A percentile compares a stretch with the other conserved stretches of the same genome.
These are phyloP conservation scores for Aspergillus wentii DNA, from an alignment of 495 filamentous ascomycete genomes.

Conservation along the genomic window DNA sequence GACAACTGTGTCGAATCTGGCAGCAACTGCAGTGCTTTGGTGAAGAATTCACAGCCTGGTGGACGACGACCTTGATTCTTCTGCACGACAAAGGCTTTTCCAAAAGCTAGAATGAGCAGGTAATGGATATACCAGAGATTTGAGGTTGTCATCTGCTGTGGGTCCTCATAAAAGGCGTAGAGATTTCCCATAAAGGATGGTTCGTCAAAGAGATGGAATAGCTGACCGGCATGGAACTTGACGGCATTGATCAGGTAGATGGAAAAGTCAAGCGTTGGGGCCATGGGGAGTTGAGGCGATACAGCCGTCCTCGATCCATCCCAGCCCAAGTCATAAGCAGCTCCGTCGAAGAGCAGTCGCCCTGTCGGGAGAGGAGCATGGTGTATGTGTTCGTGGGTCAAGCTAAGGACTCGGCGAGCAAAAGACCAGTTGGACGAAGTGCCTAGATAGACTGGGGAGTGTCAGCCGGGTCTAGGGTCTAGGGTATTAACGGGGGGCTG, in stretches of 20 bases:
- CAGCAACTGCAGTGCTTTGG: conserved; percentile 34
- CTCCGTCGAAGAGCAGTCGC: conserved; percentile 32
- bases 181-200: conserved; percentile 32
- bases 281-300: conserved; percentile 17
- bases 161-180: conserved; percentile 28
- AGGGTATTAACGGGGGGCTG: not conserved
- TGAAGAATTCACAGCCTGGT: conserved; percentile 32
- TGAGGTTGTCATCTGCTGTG: conserved; percentile 14
- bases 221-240: conserved; percentile 38
- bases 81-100: conserved; percentile 37
- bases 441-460: conserved; percentile 41
- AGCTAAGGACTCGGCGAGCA: conserved; percentile 32
- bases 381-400: conserved; percentile 33
- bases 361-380: conserved; percentile 28
- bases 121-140: conserved; percentile 42
- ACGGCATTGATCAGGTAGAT: conserved; percentile 40
- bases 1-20: conserved; percentile 30
- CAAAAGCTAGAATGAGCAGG: conserved; percentile 39
- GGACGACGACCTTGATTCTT: conserved; percentile 24
- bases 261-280: conserved; percentile 35
- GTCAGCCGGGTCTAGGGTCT: not conserved
- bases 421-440: conserved; percentile 47
- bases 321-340: conserved; percentile 38
- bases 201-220: conserved; percentile 44
- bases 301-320: conserved; percentile 26